phyloP scores from a whole-genome alignment of 257 asterid genomes.

The Salvia rosmarinus region DNA sequence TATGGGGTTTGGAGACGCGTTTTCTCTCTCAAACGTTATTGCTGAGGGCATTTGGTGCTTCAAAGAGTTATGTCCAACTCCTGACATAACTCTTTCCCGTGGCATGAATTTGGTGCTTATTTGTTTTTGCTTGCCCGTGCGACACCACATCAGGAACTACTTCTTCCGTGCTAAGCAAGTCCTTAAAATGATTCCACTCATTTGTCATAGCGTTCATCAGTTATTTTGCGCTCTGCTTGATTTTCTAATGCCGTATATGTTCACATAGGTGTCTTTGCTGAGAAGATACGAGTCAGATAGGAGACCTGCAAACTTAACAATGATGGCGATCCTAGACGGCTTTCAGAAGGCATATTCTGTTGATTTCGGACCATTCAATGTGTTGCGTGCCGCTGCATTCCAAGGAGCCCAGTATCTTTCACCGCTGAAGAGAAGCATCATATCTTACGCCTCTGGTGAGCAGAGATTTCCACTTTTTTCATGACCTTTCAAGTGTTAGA shows the following conservation, averaged over 20 bases:
- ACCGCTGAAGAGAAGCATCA: conserved; percentile 74
- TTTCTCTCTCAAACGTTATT: conserved; percentile 57
- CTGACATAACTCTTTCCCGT: too few relatives aligned
- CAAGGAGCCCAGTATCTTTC: conserved; percentile 78
- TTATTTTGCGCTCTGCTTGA: neutral
- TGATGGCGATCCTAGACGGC: conserved; percentile 93
- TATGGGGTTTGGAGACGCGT: conserved; percentile 94
- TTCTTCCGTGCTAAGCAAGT: too few relatives aligned
- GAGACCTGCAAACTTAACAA: conserved; percentile 68
- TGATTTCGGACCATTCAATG: conserved; percentile 80
- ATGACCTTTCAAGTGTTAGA: conserved; percentile 35
- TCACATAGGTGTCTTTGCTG: conserved; percentile 64
- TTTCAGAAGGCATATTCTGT: conserved; percentile 91
- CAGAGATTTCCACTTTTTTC: conserved; percentile 67
- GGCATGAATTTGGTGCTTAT: too few relatives aligned
- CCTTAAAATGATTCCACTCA: neutral
- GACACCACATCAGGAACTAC: too few relatives aligned
- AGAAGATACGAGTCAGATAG: conserved; percentile 83
- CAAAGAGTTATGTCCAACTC: too few relatives aligned
- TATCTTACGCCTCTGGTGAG: conserved; percentile 86
- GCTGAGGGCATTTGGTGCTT: conserved; percentile 84
- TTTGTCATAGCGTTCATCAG: neutral
- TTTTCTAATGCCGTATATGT: neutral
- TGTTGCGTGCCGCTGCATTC: conserved; percentile 83
- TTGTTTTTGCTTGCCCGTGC: too few relatives aligned